Evolutionary conservation across 164 flowering plant species (phyloP), one percentile per base, ranked within the genome.

Genomic region (Stephania japonica): DNA sequence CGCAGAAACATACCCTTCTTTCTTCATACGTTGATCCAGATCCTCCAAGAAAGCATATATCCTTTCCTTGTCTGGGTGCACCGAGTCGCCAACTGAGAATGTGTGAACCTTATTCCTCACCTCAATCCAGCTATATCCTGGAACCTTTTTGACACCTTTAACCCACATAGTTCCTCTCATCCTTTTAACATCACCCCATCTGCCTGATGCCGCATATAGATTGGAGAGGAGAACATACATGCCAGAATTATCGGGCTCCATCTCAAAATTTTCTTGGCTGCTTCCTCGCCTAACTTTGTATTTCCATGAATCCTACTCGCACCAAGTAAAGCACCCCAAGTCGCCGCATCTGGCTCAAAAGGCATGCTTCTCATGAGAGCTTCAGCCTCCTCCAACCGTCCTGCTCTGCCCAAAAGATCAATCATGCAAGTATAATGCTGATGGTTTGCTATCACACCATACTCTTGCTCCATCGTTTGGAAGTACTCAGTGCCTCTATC

Each of bases 291-390:
- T 68, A 92, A 77, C 73, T 84, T 86, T 4, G 92, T 85, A 72
- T 92, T 87, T 13, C 97, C 95, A 77, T 94, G 93, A 50, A 91
- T 84, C 78, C 95, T 82, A 83, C 97, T 86, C 41, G 99, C 99
- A 74, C 97, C 97, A 12, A 90, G 92, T 70, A 92, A 79, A 78
- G 97, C 95, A 62, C 95, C 98, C 98, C 98, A 92, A 77, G 93
- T 87, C 67, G 96, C 92, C 59, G 90, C 91, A 84, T 91, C 97
- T 24, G 97, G 97, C 72, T 86, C 87, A 44, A 86, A 84, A 62
- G 97, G 94, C 94, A 92, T 89, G 56, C 72, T 81, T 67, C 68
- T 84, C 90, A 94, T 87, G 50, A 94, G 82, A 27, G 83, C 82
- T 72, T 84, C 84, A 44, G 98, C 97, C 63, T 91, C 97, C 41